Percentiles rank a stretch among this genome's conserved stretches.
Conservation (phyloP, 345 rosid genomes). For the Rhizophora apiculata region DNA sequence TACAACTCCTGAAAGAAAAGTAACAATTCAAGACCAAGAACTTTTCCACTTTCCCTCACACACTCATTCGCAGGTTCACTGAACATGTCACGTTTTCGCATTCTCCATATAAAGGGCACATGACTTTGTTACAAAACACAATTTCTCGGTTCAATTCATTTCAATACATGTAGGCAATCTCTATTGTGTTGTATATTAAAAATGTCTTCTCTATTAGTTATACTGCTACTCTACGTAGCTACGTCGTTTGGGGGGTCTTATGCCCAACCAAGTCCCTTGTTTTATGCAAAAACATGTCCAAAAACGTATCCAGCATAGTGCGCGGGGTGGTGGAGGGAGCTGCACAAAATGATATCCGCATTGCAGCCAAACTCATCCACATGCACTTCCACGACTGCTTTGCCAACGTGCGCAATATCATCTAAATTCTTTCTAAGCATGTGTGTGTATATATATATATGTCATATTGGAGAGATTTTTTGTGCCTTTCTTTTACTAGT, state of each 20-base stretch:
- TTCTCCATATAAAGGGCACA: neutral
- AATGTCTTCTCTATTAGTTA: neutral
- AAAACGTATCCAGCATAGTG: constrained; percentile 12
- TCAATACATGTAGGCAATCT: neutral
- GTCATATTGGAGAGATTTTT: too few relatives aligned
- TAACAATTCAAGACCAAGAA: too few relatives aligned
- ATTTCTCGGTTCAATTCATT: neutral
- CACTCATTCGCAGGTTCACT: too few relatives aligned
- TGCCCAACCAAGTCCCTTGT: constrained; percentile 27
- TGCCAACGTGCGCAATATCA: constrained; percentile 23
- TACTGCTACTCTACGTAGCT: constrained; percentile 1
- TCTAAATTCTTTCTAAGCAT: too few relatives aligned
- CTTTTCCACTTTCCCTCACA: too few relatives aligned
- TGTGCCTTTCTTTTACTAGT: too few relatives aligned
- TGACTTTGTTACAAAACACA: neutral
- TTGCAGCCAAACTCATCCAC: constrained; percentile 32
- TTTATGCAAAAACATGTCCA: constrained; percentile 31
- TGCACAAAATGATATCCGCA: constrained; percentile 1
- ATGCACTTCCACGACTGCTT: constrained; percentile 44
- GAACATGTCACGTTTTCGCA: too few relatives aligned
- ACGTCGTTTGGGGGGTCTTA: constrained; percentile 12
- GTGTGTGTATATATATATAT: too few relatives aligned
- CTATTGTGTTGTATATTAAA: too few relatives aligned
- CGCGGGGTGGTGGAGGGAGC: constrained; percentile 17
- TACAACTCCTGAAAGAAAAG: too few relatives aligned